phyloP scores from a whole-genome alignment of 2,329 filamentous ascomycete genomes.

The Colletotrichum salicis region DNA sequence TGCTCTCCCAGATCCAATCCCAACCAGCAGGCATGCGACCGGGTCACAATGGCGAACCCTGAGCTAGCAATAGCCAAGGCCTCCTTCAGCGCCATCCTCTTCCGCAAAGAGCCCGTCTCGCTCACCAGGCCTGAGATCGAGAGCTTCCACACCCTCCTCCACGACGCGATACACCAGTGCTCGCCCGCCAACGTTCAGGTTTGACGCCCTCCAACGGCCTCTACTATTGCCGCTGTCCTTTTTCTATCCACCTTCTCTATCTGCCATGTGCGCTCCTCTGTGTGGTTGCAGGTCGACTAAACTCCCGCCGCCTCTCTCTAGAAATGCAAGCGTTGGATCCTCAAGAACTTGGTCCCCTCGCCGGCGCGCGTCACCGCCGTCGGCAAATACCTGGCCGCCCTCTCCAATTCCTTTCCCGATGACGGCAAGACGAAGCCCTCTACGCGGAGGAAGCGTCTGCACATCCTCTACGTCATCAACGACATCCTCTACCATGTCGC shows the following conservation, averaged over 20 bases:
- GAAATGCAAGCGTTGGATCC: conserved; percentile 90
- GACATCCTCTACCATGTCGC: conserved; percentile 80
- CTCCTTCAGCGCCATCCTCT: conserved; percentile 77
- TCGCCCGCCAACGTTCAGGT: conserved; percentile 88
- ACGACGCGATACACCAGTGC: conserved; percentile 75
- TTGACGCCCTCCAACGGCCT: conserved; percentile 59
- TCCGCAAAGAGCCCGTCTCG: conserved; percentile 78
- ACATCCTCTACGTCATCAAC: conserved; percentile 81
- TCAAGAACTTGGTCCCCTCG: conserved; percentile 77
- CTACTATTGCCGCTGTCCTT: conserved; percentile 38
- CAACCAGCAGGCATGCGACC: conserved; percentile 13
- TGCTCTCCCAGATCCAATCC: not conserved
- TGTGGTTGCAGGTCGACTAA: conserved; percentile 44
- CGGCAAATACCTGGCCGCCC: conserved; percentile 78
- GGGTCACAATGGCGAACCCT: conserved; percentile 68
- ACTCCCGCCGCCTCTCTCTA: conserved; percentile 56
- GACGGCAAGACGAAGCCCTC: conserved; percentile 55
- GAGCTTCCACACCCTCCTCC: conserved; percentile 73
- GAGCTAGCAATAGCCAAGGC: conserved; percentile 83
- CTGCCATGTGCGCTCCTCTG: conserved; percentile 9
- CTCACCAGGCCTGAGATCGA: conserved; percentile 76
- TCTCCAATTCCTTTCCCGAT: conserved; percentile 68
- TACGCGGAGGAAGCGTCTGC: conserved; percentile 74
- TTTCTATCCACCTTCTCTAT: conserved; percentile 1
- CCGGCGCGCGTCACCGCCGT: conserved; percentile 72